Evolutionary conservation across 768 basidiomycete species (phyloP).

Genomic region (Termitomyces sp.): DNA sequence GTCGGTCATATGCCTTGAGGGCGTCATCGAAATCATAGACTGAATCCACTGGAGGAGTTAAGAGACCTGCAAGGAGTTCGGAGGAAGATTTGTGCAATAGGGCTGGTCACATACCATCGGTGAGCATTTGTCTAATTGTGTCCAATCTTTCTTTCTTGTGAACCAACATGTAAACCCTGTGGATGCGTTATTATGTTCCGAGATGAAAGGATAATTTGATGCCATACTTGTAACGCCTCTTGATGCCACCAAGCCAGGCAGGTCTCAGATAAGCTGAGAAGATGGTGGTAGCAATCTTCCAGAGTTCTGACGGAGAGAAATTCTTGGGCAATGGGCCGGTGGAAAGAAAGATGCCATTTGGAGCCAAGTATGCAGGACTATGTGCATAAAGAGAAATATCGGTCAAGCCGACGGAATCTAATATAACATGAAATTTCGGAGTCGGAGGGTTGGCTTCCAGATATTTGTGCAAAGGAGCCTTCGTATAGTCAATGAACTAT

Average conservation of each 20-base stretch:
- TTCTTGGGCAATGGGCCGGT: constrained; percentile 45
- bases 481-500: constrained; percentile 63
- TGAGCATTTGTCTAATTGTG: constrained; percentile 33
- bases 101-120: constrained; percentile 35
- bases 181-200: not conserved
- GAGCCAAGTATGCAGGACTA: constrained; percentile 51
- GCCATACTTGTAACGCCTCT: constrained; percentile 44
- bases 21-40: constrained; percentile 54
- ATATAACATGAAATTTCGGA: constrained; percentile 52
- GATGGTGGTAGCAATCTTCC: constrained; percentile 28
- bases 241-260: constrained; percentile 49
- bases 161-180: constrained; percentile 31
- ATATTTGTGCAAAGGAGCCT: constrained; percentile 43
- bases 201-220: not conserved
- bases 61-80: constrained; percentile 31
- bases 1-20: constrained; percentile 57
- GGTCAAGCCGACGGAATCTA: constrained; percentile 54
- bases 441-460: constrained; percentile 42
- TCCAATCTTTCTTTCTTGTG: constrained; percentile 33
- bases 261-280: constrained; percentile 37
- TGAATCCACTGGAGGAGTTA: constrained; percentile 59
- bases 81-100: not conserved
- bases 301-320: constrained; percentile 27
- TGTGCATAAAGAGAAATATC: constrained; percentile 48
- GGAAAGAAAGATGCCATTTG: constrained; percentile 50